Conservation (phyloP, 1,284 basidiomycete species). For the Cryptococcus sp. region DNA sequence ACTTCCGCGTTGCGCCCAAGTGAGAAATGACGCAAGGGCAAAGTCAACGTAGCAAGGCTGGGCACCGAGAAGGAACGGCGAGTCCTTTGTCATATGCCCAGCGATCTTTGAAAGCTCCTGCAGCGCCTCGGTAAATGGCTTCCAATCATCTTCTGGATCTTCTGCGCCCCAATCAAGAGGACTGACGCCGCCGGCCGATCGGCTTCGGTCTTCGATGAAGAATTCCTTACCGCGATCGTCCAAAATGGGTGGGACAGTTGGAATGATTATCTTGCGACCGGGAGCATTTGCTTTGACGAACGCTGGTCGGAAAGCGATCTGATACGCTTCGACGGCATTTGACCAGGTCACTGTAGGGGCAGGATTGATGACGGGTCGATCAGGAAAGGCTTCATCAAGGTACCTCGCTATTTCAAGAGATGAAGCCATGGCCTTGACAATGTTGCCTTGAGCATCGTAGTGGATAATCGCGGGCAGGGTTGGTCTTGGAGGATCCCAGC, state of each 20-base stretch:
- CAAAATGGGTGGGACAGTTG: slow-evolving; percentile 3
- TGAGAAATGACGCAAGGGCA: background rate
- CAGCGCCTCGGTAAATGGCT: background rate
- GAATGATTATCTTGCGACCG: background rate
- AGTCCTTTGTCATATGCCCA: background rate
- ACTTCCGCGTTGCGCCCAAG: background rate
- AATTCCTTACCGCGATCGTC: background rate
- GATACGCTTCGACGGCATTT: slow-evolving; percentile 1
- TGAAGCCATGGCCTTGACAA: slow-evolving; percentile 2
- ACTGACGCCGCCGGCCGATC: background rate
- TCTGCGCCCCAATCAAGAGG: slow-evolving; percentile 1
- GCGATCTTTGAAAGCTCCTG: background rate
- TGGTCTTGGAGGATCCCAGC: background rate
- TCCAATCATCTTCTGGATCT: slow-evolving; percentile 4
- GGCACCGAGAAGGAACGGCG: background rate
- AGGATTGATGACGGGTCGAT: background rate
- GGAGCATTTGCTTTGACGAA: background rate
- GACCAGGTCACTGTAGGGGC: background rate
- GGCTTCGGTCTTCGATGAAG: background rate
- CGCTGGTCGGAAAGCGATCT: background rate
- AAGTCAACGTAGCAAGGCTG: slow-evolving; percentile 1
- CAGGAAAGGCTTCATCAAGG: background rate
- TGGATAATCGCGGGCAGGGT: background rate
- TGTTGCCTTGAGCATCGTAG: background rate
- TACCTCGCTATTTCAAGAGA: background rate